Evolutionary conservation across 441 rosid genomes (phyloP).

Genomic region (Daphne laureola): DNA sequence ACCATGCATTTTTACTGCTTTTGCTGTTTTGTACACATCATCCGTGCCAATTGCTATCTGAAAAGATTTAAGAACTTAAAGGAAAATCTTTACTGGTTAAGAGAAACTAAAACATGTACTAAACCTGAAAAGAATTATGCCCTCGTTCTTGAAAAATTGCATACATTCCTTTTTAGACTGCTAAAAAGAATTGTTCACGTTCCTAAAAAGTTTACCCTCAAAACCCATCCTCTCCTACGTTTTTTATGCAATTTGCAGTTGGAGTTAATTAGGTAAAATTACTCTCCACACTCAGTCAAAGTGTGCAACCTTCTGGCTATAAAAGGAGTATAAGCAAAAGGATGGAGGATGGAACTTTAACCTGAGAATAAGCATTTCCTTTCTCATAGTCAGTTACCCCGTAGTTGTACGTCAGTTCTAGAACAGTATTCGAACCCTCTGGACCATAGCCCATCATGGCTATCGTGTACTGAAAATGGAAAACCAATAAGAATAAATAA

Average conservation of each 20-base stretch:
- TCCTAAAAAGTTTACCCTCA: too few relatives aligned
- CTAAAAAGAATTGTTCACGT: too few relatives aligned
- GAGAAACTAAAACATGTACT: too few relatives aligned
- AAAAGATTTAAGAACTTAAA: conserved; percentile 4
- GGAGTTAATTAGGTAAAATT: too few relatives aligned
- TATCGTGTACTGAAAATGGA: conserved; percentile 28
- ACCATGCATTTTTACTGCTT: conserved; percentile 34
- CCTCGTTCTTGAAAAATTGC: too few relatives aligned
- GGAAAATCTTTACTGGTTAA: too few relatives aligned
- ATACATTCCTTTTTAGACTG: too few relatives aligned
- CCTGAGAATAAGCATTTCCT: conserved; percentile 52
- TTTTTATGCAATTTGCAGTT: too few relatives aligned
- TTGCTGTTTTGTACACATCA: conserved; percentile 44
- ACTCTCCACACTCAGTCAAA: too few relatives aligned
- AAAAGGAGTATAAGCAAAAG: neutral
- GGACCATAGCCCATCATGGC: conserved; percentile 59
- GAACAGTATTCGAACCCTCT: conserved; percentile 42
- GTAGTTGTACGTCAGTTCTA: conserved; percentile 45
- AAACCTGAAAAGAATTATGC: too few relatives aligned
- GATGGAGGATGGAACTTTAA: conserved; percentile 10
- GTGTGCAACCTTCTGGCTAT: too few relatives aligned
- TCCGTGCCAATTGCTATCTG: conserved; percentile 49
- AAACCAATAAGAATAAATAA: conserved; percentile 10
- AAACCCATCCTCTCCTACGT: too few relatives aligned
- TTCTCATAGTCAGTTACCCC: conserved; percentile 46